Evolutionary conservation across 257 asterid genomes (phyloP).

Genomic region (Apocynum venetum): DNA sequence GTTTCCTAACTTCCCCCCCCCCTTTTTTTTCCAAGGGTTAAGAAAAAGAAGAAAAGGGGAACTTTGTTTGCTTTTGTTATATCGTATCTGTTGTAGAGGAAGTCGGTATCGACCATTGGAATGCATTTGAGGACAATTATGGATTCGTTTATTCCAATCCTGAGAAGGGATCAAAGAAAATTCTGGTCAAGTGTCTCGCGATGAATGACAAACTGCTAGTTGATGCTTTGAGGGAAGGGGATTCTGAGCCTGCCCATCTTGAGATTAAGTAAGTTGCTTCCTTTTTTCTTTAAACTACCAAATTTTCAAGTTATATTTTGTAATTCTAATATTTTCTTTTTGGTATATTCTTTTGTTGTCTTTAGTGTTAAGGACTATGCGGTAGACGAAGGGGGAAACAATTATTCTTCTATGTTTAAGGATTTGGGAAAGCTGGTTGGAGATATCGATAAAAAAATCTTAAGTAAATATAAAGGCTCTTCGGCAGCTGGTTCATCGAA

Average conservation of each 20-base stretch:
- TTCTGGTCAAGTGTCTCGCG: constrained; percentile 62
- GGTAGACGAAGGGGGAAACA: constrained; percentile 37
- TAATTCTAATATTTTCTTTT: background rate
- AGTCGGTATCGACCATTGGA: constrained; percentile 74
- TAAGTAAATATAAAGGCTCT: constrained; percentile 36
- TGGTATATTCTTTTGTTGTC: background rate
- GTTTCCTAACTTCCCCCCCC: background rate
- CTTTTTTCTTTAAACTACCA: background rate
- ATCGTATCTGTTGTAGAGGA: constrained; percentile 41
- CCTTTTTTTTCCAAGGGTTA: background rate
- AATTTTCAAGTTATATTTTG: background rate
- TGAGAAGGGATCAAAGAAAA: constrained; percentile 52
- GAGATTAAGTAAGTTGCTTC: constrained; percentile 46
- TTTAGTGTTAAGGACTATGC: constrained; percentile 51
- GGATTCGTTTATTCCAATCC: constrained; percentile 67
- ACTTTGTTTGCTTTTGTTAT: background rate
- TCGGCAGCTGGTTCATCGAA: constrained; percentile 26
- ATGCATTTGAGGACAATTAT: constrained; percentile 52
- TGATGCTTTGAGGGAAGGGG: constrained; percentile 68
- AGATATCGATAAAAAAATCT: constrained; percentile 35
- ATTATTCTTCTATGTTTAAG: constrained; percentile 57
- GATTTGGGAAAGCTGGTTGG: constrained; percentile 58
- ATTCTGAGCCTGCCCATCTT: constrained; percentile 49
- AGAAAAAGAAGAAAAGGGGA: too few species aligned
- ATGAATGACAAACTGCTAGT: constrained; percentile 61